Evolutionary conservation across 2,329 filamentous ascomycete genomes (phyloP), one percentile per base, ranked within the genome.

Genomic region (Polychaeton citri): DNA sequence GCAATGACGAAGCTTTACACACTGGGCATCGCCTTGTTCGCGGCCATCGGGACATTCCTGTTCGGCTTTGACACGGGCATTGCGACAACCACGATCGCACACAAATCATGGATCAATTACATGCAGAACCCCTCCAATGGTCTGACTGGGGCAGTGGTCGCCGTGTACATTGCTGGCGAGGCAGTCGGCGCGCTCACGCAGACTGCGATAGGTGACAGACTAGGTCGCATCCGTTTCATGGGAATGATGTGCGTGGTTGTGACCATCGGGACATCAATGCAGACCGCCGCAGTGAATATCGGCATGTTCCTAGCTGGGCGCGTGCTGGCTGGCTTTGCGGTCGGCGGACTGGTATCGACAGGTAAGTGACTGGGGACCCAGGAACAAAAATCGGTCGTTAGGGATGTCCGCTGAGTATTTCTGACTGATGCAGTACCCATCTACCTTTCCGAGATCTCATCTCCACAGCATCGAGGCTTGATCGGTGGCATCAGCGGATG

Each of bases 1-100:
- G n/a, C 24, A 28, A 63, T 64, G 60, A 47, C 49, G 17, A 36
- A 50, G 30, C 60, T 55, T 58, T 70, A 71, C 47, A 64, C 66
- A 2, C 53, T 71, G 19, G 63, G 65, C 5, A 54, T 74, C 39
- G 69, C 68, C 33, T 48, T 72, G 24, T 74, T 74, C 50, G 71
- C 71, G 24, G 69, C 69, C 15, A 71, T 74, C 35, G 71, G 71
- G 43, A 74, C 71, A 0, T 73, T 74, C 50, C 59, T 74, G 37
- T 75, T 72, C 50, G 71, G 71, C 2, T 74, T 74, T 40, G 72
- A 74, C 48, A 74, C 71, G 1, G 71, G 71, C 19, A 74, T 74
- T 37, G 71, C 69, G 4, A 76, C 71, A 9, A 74, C 71, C 12
- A 74, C 72, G 15, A 76, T 76, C 38, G 71, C 72, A 2, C 72